Evolutionary conservation across 352 stramenopile species (phyloP), one percentile per base, ranked within the genome.

Genomic region (Peronospora farinosa): DNA sequence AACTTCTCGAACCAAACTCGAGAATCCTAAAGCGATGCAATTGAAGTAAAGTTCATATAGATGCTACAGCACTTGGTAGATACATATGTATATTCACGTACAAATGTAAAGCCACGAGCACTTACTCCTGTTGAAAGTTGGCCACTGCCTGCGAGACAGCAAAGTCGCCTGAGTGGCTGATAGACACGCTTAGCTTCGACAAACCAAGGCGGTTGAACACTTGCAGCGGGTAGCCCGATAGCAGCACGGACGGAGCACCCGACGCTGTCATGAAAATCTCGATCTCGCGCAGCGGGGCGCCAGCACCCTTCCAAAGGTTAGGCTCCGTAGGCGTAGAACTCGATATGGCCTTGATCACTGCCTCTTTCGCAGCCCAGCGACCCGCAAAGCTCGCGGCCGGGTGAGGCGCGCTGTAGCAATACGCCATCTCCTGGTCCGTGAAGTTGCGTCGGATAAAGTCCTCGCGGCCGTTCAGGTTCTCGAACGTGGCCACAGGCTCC

Each of bases 341-440:
- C 28, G 80, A 94, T 37, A 95, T 89, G n/a, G 86, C 83, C 69
- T 96, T 96, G 57, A 95, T 79, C 41, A 92, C 74, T n/a, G 86
- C 86, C 49, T 95, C 84, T 63, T 95, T 95, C 3, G 82, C 84
- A 17, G 86, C 86, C 86, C 84, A 95, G 15, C 84, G 84, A 42
- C 80, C 86, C 0, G 86, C 86, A 51, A 95, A 94, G 57, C 78
- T 92, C 19, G 84, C 68, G 2, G 82, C 82, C n/a, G 86, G 82
- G 54, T 88, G 66, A n/a, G 82, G 63, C 11, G 80, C 72, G 36
- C 71, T 72, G 56, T 78, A 79, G 73, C 85, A 95, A 64, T 94
- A 94, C 38, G 69, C 73, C 61, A 84, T 86, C 66, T 95, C 85
- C 46, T 80, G 69, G 52, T 89, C 67, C 17, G 84, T 95, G 59